Evolutionary conservation across 495 filamentous ascomycete genomes (phyloP), one percentile per base, ranked within the genome.

Genomic region (Podospora sp.): DNA sequence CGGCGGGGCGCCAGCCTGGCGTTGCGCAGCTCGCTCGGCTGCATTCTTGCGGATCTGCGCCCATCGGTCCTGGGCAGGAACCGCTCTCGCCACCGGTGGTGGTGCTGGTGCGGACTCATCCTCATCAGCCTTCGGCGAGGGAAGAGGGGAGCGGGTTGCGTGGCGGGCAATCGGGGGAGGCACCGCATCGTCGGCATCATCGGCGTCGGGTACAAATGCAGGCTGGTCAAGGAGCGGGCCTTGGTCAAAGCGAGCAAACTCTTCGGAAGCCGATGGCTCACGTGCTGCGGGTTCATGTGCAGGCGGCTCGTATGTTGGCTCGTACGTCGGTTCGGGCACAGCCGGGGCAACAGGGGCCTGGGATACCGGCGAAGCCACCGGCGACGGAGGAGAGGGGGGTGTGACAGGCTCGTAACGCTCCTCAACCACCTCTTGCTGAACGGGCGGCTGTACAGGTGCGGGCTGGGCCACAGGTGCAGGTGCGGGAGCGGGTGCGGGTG

Each of bases 31-130:
- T 14, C 93, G 85, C 73, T 94, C 90, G 7, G 91, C 92, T 12
- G 95, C 95, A 69, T 97, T 97, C 85, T 92, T 93, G 65, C 93
- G 85, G 65, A 98, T 97, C 80, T 96, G 92, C 3, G 93, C 94
- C 95, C 95, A 99, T 46, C 93, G 87, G 72, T 94, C 91, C 62
- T 88, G 83, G 29, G 75, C 62, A 75, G 82, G 46, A 21, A 60
- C 57, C 35, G 55, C 46, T 14, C 63, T 50, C 5, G 60, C 40
- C 1, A 51, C 65, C 25, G 70, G 56, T 57, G 80, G 69, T 6
- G 72, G 67, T 6, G 72, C 75, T 4, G 77, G 67, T 0, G 72
- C 64, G 20, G 70, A 66, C 6, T 72, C 67, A 22, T 70, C 65
- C 8, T 65, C 62, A 55, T 46, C 21, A 7, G 35, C 25, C 8